Evolutionary conservation across 176 grass and related monocot genomes (phyloP), one percentile per base, ranked within the genome.

Genomic region (Alopecurus myosuroides): DNA sequence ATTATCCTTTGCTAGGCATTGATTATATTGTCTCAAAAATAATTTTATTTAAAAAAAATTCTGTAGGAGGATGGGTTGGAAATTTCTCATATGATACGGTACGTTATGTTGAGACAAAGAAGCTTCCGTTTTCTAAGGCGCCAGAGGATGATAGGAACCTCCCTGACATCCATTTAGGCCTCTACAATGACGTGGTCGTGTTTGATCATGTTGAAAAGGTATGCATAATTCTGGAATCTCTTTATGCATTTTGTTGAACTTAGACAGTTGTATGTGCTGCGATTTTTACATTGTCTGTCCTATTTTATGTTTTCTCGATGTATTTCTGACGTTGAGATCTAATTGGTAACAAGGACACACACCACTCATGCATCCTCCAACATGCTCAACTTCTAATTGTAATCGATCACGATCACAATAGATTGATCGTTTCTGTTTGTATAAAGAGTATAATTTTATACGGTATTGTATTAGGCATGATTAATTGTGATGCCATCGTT

Each of bases 161-260:
- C 69, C 93, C 93, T 81, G 95, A 95, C 61, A 76, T 98, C 55
- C 95, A 98, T 89, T 88, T 98, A 75, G 95, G 93, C 87, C 88
- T 98, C 8, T 98, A 98, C 66, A 98, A 72, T 56, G 91, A 98
- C 31, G 49, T 98, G 29, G 81, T 98, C 68, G 89, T 98, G 19
- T 95, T 98, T 73, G 93, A 98, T 65, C 93, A 93, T 78, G 93
- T 95, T 37, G 89, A 98, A 78, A 98, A 98, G 95, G 95, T 93
- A 72, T 62, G 26, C 17, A 23, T 20, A 62, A 45, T 58, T 73
- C 42, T 22, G 12, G 8, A 45, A 61, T 26, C 15, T 29, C 51
- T 48, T 6, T 82, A 63, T 62, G 10, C 44, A 30, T 70, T 41
- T 30, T 15, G 5, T 8, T 11, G 69, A 70, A 42, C 70, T 23